phyloP scores from a whole-genome alignment of 2,329 filamentous ascomycete species.

The Arachnopeziza araneosa region DNA sequence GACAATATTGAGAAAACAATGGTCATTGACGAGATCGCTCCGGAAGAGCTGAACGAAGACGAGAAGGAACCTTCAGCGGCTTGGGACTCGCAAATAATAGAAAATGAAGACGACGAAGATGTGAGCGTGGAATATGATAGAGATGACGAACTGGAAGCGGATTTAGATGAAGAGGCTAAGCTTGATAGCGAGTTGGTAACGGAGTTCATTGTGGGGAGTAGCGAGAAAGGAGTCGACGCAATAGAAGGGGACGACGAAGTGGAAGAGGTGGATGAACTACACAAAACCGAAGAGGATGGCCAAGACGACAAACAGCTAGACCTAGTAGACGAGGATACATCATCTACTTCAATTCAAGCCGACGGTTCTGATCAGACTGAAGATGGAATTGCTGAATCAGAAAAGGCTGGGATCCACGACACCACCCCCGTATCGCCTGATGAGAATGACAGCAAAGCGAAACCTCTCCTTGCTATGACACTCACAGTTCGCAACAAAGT shows the following conservation, averaged over 20 bases:
- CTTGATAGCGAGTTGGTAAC: neutral
- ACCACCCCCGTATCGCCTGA: neutral
- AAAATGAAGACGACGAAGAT: neutral
- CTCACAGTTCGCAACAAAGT: slow-evolving; percentile 69
- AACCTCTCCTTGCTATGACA: slow-evolving; percentile 44
- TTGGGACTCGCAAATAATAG: neutral
- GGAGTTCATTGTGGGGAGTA: neutral
- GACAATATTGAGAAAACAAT: slow-evolving; percentile 30
- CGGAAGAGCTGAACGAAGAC: slow-evolving; percentile 11
- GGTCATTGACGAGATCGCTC: slow-evolving; percentile 26
- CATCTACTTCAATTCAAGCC: neutral
- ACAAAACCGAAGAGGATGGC: too few species aligned
- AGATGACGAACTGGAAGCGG: neutral
- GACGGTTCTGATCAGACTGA: neutral
- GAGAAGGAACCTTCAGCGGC: neutral
- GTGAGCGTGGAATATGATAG: slow-evolving; percentile 7
- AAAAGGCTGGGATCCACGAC: neutral
- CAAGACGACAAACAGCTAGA: too few species aligned
- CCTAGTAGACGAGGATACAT: too few species aligned
- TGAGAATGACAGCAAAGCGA: neutral
- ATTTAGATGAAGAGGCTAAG: neutral
- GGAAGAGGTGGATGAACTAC: neutral
- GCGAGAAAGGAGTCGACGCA: neutral
- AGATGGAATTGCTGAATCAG: neutral
- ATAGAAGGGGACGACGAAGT: neutral